A percentile compares a stretch with the other conserved stretches of the same genome.
Evolutionary conservation across 352 stramenopile genomes (phyloP).

Genomic region (Globisporangium splendens): DNA sequence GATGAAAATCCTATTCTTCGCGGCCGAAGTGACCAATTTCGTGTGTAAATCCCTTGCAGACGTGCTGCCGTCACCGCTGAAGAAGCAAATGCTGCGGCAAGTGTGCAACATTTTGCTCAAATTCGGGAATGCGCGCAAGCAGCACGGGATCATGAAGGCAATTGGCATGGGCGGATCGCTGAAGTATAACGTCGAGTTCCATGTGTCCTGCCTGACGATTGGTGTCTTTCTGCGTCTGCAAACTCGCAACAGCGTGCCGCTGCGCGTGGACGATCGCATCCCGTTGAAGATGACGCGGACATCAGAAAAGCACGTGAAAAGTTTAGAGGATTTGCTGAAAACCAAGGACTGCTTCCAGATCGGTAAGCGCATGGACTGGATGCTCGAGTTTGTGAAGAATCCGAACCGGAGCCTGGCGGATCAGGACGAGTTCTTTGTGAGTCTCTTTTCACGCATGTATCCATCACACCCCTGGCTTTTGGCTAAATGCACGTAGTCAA

Average conservation of each 20-base stretch:
- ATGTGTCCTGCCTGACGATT: slow-evolving; percentile 65
- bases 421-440: slow-evolving; percentile 85
- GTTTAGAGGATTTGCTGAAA: slow-evolving; percentile 65
- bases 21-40: slow-evolving; percentile 74
- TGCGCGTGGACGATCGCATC: slow-evolving; percentile 73
- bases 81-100: slow-evolving; percentile 80
- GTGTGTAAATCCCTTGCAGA: slow-evolving; percentile 55
- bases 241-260: slow-evolving; percentile 59
- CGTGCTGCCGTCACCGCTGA: slow-evolving; percentile 49
- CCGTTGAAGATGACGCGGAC: slow-evolving; percentile 80
- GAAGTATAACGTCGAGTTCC: slow-evolving; percentile 76
- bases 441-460: slow-evolving; percentile 82
- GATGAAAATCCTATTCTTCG: slow-evolving; percentile 81
- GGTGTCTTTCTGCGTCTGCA: slow-evolving; percentile 80
- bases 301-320: slow-evolving; percentile 71
- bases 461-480: slow-evolving; percentile 76
- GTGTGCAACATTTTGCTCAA: slow-evolving; percentile 56
- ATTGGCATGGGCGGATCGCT: slow-evolving; percentile 77
- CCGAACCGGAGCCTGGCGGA: slow-evolving; percentile 70
- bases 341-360: slow-evolving; percentile 80
- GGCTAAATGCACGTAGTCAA: slow-evolving; percentile 56
- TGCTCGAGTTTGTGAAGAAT: slow-evolving; percentile 66
- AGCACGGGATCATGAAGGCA: slow-evolving; percentile 84
- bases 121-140: slow-evolving; percentile 61
- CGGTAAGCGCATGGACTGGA: slow-evolving; percentile 63